These are phyloP conservation scores for Kodamaea fukazawae DNA, from an alignment of 805 yeast species.

Conservation along the genomic window DNA sequence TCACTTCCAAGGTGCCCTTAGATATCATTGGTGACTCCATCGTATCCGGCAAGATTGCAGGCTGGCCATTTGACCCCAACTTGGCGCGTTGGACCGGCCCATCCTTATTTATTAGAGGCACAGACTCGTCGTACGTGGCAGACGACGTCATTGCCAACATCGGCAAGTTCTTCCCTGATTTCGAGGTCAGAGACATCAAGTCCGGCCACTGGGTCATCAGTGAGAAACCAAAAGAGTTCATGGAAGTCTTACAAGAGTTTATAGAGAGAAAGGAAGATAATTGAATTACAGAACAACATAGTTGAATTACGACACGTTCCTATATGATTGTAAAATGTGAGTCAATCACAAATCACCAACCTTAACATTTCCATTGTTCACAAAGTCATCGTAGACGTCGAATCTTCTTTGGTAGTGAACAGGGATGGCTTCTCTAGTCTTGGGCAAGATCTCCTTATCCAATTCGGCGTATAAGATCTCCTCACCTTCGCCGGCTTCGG, in stretches of 20 bases:
- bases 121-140: slow-evolving; percentile 70
- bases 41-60: slow-evolving; percentile 62
- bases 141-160: slow-evolving; percentile 76
- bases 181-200: slow-evolving; percentile 69
- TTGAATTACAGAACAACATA: slow-evolving; percentile 19
- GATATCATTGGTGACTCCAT: slow-evolving; percentile 64
- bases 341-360: slow-evolving; percentile 22
- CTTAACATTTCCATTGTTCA: slow-evolving; percentile 25
- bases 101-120: slow-evolving; percentile 75
- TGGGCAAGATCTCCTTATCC: slow-evolving; percentile 38
- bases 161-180: slow-evolving; percentile 75
- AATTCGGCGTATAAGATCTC: slow-evolving; percentile 42
- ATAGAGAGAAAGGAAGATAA: slow-evolving; percentile 48
- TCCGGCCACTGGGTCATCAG: slow-evolving; percentile 93
- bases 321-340: too few relatives aligned
- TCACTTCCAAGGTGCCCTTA: slow-evolving; percentile 65
- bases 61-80: slow-evolving; percentile 69
- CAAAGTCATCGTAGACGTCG: slow-evolving; percentile 44
- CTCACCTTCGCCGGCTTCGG: slow-evolving; percentile 47
- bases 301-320: too few relatives aligned
- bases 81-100: slow-evolving; percentile 65
- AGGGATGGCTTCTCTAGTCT: slow-evolving; percentile 40
- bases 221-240: slow-evolving; percentile 79
- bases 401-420: slow-evolving; percentile 43
- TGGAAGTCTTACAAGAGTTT: slow-evolving; percentile 60